A percentile compares a stretch with the other conserved stretches of the same genome.
Conservation (phyloP, 2,329 filamentous ascomycete genomes). For the Pseudogymnoascus sp. region DNA sequence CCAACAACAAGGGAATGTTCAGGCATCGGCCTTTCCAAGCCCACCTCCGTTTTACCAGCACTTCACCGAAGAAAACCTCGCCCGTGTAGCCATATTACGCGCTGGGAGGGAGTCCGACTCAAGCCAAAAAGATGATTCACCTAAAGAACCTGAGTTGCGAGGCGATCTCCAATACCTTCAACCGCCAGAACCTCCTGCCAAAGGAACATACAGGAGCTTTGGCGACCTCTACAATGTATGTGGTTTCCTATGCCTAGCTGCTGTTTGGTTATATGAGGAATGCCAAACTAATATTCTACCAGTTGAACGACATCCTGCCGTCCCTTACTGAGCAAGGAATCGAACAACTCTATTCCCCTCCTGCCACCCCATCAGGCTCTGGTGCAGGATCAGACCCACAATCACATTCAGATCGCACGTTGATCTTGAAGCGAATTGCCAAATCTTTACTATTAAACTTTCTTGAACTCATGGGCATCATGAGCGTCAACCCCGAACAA, state of each 20-base stretch:
- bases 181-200: constrained; percentile 65
- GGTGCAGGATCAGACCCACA: constrained; percentile 28
- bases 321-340: constrained; percentile 63
- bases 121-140: neutral
- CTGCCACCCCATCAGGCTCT: constrained; percentile 28
- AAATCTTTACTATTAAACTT: constrained; percentile 86
- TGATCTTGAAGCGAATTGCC: constrained; percentile 66
- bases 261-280: neutral
- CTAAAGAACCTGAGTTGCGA: neutral
- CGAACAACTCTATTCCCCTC: constrained; percentile 52
- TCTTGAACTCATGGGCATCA: constrained; percentile 67
- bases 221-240: constrained; percentile 54
- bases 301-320: constrained; percentile 54
- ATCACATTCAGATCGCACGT: constrained; percentile 49
- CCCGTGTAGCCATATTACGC: constrained; percentile 44
- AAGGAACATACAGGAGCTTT: constrained; percentile 67
- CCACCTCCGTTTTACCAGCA: constrained; percentile 85
- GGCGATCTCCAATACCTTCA: constrained; percentile 65
- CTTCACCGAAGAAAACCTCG: constrained; percentile 70
- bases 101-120: constrained; percentile 19
- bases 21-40: constrained; percentile 63
- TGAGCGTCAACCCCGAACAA: constrained; percentile 57
- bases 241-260: neutral
- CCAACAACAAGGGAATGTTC: constrained; percentile 33
- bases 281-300: constrained; percentile 8